Evolutionary conservation across 352 stramenopile genomes (phyloP), one percentile per base, ranked within the genome.

Genomic region (Aphanomyces invadans): DNA sequence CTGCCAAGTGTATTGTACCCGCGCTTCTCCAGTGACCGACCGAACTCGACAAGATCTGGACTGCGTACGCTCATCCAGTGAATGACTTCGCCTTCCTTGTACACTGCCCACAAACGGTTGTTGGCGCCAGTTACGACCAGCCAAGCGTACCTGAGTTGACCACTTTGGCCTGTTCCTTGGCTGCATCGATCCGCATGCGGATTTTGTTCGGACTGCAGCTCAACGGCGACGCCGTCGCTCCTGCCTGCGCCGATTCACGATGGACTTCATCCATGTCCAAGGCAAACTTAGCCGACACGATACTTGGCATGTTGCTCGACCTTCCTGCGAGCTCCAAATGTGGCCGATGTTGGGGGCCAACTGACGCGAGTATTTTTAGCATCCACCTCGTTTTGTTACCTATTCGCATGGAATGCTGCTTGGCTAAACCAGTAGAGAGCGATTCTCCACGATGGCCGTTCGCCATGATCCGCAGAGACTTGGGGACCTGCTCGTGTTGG

Each of bases 21-120:
- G 25, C 81, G 74, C 15, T 73, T 72, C 57, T 92, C 84, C 39
- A 92, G 75, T 4, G 74, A 63, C 21, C 75, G 66, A 4, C 82
- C 80, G 33, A 90, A 89, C 3, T 62, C 66, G 21, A 87, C 82
- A 29, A 92, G 70, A 9, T 78, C 77, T 17, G 78, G 74, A 63
- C 90, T 78, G 39, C 82, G 89, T n/a, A 83, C 83, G 38, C 70
- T 86, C 79, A 90, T 88, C 82, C 84, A 92, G 73, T 92, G 82
- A 51, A 92, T 77, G 32, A 92, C 84, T 54, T 90, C 81, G 28
- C 81, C 77, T 70, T 92, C 80, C 29, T 89, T 80, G 60, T 80
- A 89, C 42, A 92, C 81, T 88, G 64, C 17, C n/a, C 26, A 15
- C 21, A 12, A 17, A 19, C 1, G 15, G 21, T 17, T 57, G 17